These are phyloP conservation scores for Plasmodium gonderi DNA, from an alignment of 169 alveolate species.

Conservation along the genomic window DNA sequence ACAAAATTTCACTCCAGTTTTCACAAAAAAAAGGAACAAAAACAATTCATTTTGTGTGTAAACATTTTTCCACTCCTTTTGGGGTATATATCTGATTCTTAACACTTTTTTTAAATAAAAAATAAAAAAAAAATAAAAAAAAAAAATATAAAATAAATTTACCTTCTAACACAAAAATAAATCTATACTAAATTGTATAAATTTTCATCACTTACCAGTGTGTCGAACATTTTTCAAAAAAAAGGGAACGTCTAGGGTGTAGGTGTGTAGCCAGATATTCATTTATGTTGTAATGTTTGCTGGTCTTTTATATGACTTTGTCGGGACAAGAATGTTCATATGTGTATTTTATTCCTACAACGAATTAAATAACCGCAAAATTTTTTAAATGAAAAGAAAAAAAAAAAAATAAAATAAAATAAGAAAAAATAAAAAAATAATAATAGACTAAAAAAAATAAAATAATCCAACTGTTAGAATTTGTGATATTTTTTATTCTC, in stretches of 20 bases:
- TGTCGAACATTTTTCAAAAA: conserved; percentile 76
- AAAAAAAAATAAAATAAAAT: not conserved
- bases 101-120: too few relatives aligned
- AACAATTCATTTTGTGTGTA: too few relatives aligned
- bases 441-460: not conserved
- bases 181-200: too few relatives aligned
- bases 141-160: not conserved
- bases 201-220: conserved; percentile 43
- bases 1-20: too few relatives aligned
- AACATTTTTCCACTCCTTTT: too few relatives aligned
- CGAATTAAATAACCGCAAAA: not conserved
- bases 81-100: too few relatives aligned
- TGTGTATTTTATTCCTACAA: not conserved
- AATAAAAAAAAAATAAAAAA: too few relatives aligned
- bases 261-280: conserved; percentile 64
- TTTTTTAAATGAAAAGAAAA: not conserved
- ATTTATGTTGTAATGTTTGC: conserved; percentile 10
- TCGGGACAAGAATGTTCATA: not conserved
- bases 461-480: not conserved
- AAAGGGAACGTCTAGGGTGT: conserved; percentile 70
- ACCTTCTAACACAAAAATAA: not conserved
- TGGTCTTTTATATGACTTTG: not conserved
- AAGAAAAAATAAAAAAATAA: not conserved
- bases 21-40: too few relatives aligned
- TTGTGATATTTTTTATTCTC: not conserved